Percentiles rank a stretch among this genome's conserved stretches.
phyloP scores from a whole-genome alignment of 305 asterid species.

The Plantago coronopus region DNA sequence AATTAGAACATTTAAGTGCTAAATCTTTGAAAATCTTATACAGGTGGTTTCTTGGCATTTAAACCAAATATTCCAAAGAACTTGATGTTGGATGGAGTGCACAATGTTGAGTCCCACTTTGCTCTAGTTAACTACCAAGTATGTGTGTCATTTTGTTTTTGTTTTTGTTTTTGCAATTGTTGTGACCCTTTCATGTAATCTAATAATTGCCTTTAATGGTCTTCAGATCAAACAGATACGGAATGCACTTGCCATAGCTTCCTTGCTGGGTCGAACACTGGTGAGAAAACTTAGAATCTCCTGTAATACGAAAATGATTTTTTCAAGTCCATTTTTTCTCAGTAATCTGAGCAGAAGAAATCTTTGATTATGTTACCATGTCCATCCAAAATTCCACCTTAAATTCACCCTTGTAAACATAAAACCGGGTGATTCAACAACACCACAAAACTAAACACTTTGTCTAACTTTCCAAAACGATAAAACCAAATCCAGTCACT shows the following conservation, averaged over 20 bases:
- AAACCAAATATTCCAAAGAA: constrained; percentile 84
- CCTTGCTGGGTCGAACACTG: constrained; percentile 82
- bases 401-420: no score
- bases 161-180: no score
- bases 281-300: constrained; percentile 42
- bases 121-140: constrained; percentile 91
- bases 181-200: constrained; percentile 15
- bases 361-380: no score
- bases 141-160: constrained; percentile 25
- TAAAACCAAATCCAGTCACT: no score
- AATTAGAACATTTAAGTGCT: neutral
- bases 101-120: constrained; percentile 82
- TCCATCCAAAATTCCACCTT: no score
- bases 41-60: constrained; percentile 90
- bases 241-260: constrained; percentile 90
- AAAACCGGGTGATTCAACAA: no score
- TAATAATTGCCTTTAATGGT: constrained; percentile 27
- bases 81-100: constrained; percentile 82
- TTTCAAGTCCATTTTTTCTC: no score
- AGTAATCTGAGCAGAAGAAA: no score
- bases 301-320: no score
- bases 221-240: constrained; percentile 90
- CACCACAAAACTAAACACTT: no score
- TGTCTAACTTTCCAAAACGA: no score
- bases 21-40: constrained; percentile 27